Evolutionary conservation across 129 eudicot species (phyloP), one percentile per base, ranked within the genome.

Genomic region (Pseudognaphalium luteoalbum): DNA sequence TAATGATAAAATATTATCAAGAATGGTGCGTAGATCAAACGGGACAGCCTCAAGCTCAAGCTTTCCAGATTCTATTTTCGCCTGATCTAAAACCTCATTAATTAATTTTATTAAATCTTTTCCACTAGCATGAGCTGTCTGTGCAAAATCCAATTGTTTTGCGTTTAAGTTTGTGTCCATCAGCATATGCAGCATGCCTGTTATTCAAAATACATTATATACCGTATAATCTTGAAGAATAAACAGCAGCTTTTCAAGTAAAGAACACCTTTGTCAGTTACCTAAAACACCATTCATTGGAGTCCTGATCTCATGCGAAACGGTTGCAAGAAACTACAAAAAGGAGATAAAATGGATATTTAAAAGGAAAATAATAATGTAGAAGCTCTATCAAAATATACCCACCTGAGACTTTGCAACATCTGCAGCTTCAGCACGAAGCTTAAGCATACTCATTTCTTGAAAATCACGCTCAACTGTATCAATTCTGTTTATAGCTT

Each of bases 261-360:
- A 56, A 19, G 12, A 70, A 60, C 34, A 5, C 1, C 3, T 42
- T 30, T 32, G 33, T 58, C 33, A 34, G 7, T 85, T 74, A 92
- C 97, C 97, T 83, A 93, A 84, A 80, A 93, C 98, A 60, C 96
- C 98, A 54, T 90, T 90, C 98, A 90, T 93, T 20, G 98, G 98
- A 42, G 96, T 90, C 83, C 98, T 90, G 79, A 92, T 92, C 80
- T 92, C 98, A 81, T 92, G 98, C 16, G 98, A 92, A 69, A 92
- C 96, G 5, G 96, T 92, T 19, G 98, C 96, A 60, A 92, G 90
- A 82, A 92, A 92, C 98, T 92, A 72, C 85, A 86, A 71, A 22
- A 78, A 54, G 75, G 47, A 41, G 47, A 70, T 8, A 17, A 11
- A 41, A 56, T 44, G 37, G 54, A 28, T 19, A 69, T 19, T 3